phyloP scores from a whole-genome alignment of 2,329 filamentous ascomycete species.

The Microsporum audouinii region DNA sequence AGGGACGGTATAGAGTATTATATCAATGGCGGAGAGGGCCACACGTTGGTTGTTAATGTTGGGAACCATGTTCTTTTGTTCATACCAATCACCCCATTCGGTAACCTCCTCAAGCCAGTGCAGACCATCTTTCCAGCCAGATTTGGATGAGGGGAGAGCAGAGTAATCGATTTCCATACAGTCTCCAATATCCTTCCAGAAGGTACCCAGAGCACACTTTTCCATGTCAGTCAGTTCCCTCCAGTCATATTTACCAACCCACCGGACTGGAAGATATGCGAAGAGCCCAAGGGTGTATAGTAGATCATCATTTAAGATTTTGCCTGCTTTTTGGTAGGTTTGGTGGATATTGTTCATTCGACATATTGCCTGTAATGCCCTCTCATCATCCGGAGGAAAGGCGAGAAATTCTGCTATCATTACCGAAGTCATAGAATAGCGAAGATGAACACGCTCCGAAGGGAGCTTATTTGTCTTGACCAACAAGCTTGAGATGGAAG shows the following conservation, averaged over 20 bases:
- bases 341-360: slow-evolving; percentile 39
- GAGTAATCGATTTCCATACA: slow-evolving; percentile 50
- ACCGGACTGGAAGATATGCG: slow-evolving; percentile 48
- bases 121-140: slow-evolving; percentile 36
- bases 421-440: slow-evolving; percentile 42
- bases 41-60: not conserved
- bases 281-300: slow-evolving; percentile 50
- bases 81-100: slow-evolving; percentile 43
- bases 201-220: slow-evolving; percentile 47
- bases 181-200: slow-evolving; percentile 58
- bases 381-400: slow-evolving; percentile 25
- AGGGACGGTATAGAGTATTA: slow-evolving; percentile 49
- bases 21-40: not conserved
- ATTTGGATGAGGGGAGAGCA: slow-evolving; percentile 26
- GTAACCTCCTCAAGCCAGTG: slow-evolving; percentile 37
- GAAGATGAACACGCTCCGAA: slow-evolving; percentile 39
- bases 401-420: slow-evolving; percentile 38
- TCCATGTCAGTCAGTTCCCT: slow-evolving; percentile 52
- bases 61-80: slow-evolving; percentile 44
- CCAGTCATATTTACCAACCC: slow-evolving; percentile 54
- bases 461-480: slow-evolving; percentile 40
- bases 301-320: slow-evolving; percentile 46
- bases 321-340: slow-evolving; percentile 40
- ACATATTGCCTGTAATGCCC: slow-evolving; percentile 38
- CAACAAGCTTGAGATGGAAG: slow-evolving; percentile 41